Conservation (phyloP, 2,329 filamentous ascomycete species). For the Amphichorda felina region DNA sequence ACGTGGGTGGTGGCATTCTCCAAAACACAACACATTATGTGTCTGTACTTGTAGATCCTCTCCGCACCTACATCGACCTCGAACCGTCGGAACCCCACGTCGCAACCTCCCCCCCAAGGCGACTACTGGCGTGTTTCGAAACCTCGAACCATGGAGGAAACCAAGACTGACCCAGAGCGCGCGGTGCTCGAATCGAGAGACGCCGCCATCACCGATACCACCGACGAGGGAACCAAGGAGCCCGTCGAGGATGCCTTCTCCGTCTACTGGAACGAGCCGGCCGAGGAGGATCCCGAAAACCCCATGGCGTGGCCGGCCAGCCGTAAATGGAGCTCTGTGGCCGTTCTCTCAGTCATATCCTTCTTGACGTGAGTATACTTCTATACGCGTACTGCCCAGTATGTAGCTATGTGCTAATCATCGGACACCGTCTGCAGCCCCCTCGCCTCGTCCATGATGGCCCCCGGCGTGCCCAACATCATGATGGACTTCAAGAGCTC, state of each 20-base stretch:
- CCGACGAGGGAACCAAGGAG: not conserved
- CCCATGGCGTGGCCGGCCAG: constrained; percentile 55
- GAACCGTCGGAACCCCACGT: not conserved
- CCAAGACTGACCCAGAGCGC: not conserved
- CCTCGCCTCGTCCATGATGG: constrained; percentile 15
- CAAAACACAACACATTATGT: no score
- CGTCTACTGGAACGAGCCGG: constrained; percentile 7
- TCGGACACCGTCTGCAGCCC: constrained; percentile 7
- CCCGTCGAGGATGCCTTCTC: not conserved
- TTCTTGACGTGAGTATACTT: constrained; percentile 19
- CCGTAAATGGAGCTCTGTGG: constrained; percentile 51
- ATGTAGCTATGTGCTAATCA: not conserved
- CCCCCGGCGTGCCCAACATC: constrained; percentile 29
- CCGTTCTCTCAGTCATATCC: constrained; percentile 21
- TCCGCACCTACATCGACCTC: no score
- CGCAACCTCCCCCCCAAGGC: not conserved
- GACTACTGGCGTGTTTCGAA: not conserved
- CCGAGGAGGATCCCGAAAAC: constrained; percentile 45
- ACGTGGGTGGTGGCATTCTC: no score
- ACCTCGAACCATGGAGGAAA: not conserved
- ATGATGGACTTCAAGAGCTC: constrained; percentile 29
- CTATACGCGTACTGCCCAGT: not conserved
- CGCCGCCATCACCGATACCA: not conserved
- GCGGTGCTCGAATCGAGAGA: not conserved
- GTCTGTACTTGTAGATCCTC: no score